phyloP scores from a whole-genome alignment of 2,329 filamentous ascomycete genomes.

The Camillea tinctor region DNA sequence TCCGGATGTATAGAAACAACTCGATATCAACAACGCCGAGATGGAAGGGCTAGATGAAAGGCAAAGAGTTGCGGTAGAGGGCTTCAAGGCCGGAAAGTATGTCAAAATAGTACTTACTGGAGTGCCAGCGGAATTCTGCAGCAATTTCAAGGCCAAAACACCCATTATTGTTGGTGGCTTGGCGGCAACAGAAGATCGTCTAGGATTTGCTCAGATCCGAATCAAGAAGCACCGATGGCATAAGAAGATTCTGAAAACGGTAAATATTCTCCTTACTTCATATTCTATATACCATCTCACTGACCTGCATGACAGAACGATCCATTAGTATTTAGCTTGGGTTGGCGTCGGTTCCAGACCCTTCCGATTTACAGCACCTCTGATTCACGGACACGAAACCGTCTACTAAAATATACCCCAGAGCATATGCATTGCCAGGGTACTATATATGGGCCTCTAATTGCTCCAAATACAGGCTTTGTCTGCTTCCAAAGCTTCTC shows the following conservation, averaged over 20 bases:
- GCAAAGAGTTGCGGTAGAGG: constrained; percentile 82
- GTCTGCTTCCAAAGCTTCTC: constrained; percentile 90
- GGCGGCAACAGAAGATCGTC: constrained; percentile 88
- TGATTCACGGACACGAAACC: constrained; percentile 87
- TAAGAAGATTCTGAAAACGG: constrained; percentile 95
- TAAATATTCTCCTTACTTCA: neutral
- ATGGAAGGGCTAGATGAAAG: constrained; percentile 83
- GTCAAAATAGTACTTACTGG: constrained; percentile 85
- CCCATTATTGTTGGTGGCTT: constrained; percentile 91
- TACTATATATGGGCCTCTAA: constrained; percentile 91
- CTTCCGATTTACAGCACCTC: constrained; percentile 93
- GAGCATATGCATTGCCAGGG: constrained; percentile 99
- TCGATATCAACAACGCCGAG: constrained; percentile 94
- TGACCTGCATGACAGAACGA: constrained; percentile 58
- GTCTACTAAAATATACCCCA: constrained; percentile 98
- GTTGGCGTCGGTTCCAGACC: constrained; percentile 93
- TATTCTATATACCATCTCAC: neutral
- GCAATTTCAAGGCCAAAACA: constrained; percentile 75
- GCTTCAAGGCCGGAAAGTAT: constrained; percentile 88
- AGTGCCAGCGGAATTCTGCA: constrained; percentile 87
- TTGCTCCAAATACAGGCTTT: constrained; percentile 94
- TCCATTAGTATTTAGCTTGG: constrained; percentile 92
- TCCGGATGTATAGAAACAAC: constrained; percentile 63
- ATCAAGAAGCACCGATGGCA: constrained; percentile 99
- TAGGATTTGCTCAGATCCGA: constrained; percentile 90